Percentiles rank a stretch among this genome's conserved stretches.
phyloP scores from a whole-genome alignment of 2,329 filamentous ascomycete genomes.

The Clarireedia paspali region DNA sequence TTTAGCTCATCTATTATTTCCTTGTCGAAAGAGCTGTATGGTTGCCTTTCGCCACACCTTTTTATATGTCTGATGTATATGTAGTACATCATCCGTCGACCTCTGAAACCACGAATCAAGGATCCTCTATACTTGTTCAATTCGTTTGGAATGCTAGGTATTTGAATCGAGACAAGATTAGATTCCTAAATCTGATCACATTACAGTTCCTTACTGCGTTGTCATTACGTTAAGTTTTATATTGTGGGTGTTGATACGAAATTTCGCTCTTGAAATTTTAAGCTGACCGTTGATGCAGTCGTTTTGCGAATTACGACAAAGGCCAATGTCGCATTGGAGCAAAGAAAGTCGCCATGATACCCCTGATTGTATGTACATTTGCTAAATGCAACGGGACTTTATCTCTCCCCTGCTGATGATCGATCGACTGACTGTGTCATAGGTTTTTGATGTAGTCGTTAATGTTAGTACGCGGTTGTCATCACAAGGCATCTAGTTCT shows the following conservation, averaged over 20 bases:
- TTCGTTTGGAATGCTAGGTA: constrained; percentile 47
- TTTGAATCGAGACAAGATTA: background rate
- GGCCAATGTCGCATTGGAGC: constrained; percentile 56
- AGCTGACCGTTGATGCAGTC: constrained; percentile 22
- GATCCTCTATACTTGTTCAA: constrained; percentile 56
- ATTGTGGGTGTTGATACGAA: constrained; percentile 37
- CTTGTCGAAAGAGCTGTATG: constrained; percentile 54
- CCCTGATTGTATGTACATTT: constrained; percentile 42
- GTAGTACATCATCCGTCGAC: constrained; percentile 44
- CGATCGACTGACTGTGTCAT: background rate
- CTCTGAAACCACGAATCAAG: constrained; percentile 41
- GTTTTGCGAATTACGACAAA: constrained; percentile 47
- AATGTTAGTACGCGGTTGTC: constrained; percentile 33
- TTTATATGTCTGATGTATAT: background rate
- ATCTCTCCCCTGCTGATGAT: background rate
- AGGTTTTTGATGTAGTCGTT: constrained; percentile 44
- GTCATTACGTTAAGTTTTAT: constrained; percentile 49
- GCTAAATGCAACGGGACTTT: background rate
- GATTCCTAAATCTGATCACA: background rate
- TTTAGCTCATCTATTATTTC: constrained; percentile 51
- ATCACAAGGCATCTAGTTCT: background rate
- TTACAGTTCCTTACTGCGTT: constrained; percentile 33
- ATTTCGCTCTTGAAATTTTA: background rate
- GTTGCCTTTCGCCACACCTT: background rate
- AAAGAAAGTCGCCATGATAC: constrained; percentile 49